These are phyloP conservation scores for Linderniella brevidens DNA, from an alignment of 257 asterid genomes.

Conservation along the genomic window DNA sequence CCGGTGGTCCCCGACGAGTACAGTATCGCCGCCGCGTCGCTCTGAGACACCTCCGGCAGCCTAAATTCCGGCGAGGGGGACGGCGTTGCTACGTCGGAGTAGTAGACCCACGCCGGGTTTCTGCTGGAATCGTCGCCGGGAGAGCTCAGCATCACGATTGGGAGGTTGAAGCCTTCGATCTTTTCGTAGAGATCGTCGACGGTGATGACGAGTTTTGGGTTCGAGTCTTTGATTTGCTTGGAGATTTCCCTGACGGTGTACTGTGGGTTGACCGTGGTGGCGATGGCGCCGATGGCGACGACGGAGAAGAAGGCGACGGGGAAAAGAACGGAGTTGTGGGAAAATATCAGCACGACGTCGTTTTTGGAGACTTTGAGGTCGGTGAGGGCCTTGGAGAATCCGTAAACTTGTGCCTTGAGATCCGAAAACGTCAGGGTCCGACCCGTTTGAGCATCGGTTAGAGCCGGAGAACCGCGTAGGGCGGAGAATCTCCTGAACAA, in stretches of 20 bases:
- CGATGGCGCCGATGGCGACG: conserved; percentile 56
- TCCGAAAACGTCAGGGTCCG: conserved; percentile 27
- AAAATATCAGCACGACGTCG: conserved; percentile 54
- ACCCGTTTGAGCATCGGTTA: conserved; percentile 33
- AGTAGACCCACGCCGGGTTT: not conserved
- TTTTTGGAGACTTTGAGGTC: conserved; percentile 46
- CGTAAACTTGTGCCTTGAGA: conserved; percentile 40
- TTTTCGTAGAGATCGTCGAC: conserved; percentile 32
- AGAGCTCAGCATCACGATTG: not conserved
- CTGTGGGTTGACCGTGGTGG: conserved; percentile 59
- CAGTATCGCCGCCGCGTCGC: conserved; percentile 58
- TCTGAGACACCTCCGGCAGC: conserved; percentile 18
- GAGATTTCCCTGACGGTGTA: conserved; percentile 57
- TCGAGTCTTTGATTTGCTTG: conserved; percentile 56
- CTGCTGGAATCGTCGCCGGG: not conserved
- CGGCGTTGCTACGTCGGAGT: not conserved
- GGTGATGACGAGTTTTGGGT: conserved; percentile 42
- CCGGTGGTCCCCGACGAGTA: conserved; percentile 97
- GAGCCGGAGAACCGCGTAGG: conserved; percentile 51
- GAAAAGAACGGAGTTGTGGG: conserved; percentile 57
- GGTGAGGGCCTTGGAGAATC: conserved; percentile 34
- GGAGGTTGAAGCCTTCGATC: conserved; percentile 20
- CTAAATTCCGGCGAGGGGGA: not conserved
- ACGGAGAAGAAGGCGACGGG: conserved; percentile 48
- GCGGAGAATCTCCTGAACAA: conserved; percentile 55